These are phyloP conservation scores for Coemansia sp. DNA, from an alignment of 371 early-diverging fungal species.

Conservation along the genomic window DNA sequence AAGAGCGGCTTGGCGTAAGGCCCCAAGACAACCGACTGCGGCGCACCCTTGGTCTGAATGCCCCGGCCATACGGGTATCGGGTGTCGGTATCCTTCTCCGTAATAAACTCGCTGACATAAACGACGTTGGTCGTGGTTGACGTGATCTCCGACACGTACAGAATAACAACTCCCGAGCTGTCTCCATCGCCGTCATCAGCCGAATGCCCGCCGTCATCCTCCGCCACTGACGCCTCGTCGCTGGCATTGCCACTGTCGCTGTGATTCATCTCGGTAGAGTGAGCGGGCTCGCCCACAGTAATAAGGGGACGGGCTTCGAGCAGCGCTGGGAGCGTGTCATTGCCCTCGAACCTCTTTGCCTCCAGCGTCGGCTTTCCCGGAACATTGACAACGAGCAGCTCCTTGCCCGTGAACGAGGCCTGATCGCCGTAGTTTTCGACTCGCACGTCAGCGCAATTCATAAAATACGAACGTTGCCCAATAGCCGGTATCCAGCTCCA, in stretches of 20 bases:
- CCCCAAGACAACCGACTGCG: constrained; percentile 14
- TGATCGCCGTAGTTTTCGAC: constrained; percentile 51
- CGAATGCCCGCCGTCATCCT: constrained; percentile 1
- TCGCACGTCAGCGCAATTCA: constrained; percentile 62
- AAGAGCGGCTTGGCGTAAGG: constrained; percentile 39
- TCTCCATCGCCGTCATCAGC: constrained; percentile 12
- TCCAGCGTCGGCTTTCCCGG: constrained; percentile 29
- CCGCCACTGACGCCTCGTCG: background rate
- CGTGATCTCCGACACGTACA: constrained; percentile 37
- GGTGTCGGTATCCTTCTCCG: constrained; percentile 30
- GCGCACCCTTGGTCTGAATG: constrained; percentile 43
- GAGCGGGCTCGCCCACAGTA: constrained; percentile 29
- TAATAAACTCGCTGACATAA: constrained; percentile 31
- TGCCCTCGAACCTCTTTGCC: background rate
- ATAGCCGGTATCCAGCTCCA: constrained; percentile 66
- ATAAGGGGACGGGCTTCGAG: constrained; percentile 26
- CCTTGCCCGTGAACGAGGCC: constrained; percentile 34
- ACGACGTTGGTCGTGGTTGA: constrained; percentile 35
- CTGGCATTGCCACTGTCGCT: background rate
- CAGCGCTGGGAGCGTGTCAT: constrained; percentile 22
- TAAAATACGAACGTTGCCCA: constrained; percentile 58
- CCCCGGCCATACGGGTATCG: constrained; percentile 39
- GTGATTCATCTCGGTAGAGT: background rate
- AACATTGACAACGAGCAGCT: constrained; percentile 43
- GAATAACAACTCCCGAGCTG: constrained; percentile 16